These are phyloP conservation scores for Physcomitrium patens DNA, from an alignment of 225 moss, liverwort and hornwort genomes.

Conservation along the genomic window DNA sequence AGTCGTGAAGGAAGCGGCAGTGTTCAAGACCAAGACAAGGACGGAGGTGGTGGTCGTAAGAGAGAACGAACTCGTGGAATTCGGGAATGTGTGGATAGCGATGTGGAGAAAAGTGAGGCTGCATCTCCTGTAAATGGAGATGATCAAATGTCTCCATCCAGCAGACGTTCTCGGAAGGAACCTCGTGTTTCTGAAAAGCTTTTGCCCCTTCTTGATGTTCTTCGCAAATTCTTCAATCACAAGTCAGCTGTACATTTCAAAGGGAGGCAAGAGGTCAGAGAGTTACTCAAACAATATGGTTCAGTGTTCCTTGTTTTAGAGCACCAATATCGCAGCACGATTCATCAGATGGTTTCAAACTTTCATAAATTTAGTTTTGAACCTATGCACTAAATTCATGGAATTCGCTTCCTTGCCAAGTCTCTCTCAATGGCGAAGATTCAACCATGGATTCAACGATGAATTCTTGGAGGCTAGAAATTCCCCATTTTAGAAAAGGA, in stretches of 20 bases:
- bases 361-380: too few species aligned
- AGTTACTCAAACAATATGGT: constrained; percentile 3
- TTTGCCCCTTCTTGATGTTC: constrained; percentile 74
- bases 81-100: constrained; percentile 53
- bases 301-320: constrained; percentile 7
- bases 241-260: constrained; percentile 74
- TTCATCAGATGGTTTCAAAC: too few species aligned
- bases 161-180: constrained; percentile 66
- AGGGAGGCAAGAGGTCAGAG: constrained; percentile 71
- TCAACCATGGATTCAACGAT: too few species aligned
- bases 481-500: neutral
- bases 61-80: constrained; percentile 39
- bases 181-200: constrained; percentile 71
- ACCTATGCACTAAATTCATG: too few species aligned
- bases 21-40: constrained; percentile 58
- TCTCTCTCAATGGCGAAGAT: too few species aligned
- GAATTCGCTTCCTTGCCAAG: too few species aligned
- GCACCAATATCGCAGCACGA: neutral
- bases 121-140: constrained; percentile 67
- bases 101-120: constrained; percentile 73
- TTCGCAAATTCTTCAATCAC: constrained; percentile 68
- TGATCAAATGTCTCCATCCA: constrained; percentile 69
- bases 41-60: constrained; percentile 39
- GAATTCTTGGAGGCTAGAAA: too few species aligned
- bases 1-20: constrained; percentile 60